These are phyloP conservation scores for Setaria viridis DNA, from an alignment of 202 grass and related monocot species.

Conservation along the genomic window DNA sequence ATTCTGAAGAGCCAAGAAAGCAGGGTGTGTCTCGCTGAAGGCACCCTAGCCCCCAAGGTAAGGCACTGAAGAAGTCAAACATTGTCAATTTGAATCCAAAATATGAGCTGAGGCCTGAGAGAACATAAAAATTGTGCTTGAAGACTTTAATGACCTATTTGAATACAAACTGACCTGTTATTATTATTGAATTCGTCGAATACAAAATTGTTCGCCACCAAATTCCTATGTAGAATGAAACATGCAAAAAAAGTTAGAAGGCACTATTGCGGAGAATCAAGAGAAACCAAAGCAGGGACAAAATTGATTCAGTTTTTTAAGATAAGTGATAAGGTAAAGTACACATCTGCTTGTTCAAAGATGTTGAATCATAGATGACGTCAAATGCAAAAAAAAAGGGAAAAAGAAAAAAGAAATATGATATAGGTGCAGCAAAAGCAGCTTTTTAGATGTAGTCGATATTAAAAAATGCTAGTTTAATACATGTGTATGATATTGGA, in stretches of 20 bases:
- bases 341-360: neutral
- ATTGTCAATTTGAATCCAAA: too few relatives aligned
- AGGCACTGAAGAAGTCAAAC: too few relatives aligned
- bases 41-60: too few relatives aligned
- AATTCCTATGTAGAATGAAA: constrained; percentile 58
- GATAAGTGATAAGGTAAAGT: neutral
- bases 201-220: constrained; percentile 43
- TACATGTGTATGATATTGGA: constrained; percentile 5
- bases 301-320: constrained; percentile 17
- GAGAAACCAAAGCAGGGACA: neutral
- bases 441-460: constrained; percentile 8
- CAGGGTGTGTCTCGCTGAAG: too few relatives aligned
- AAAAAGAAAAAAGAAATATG: neutral
- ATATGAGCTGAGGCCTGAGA: too few relatives aligned
- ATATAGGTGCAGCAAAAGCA: neutral
- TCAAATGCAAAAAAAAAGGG: too few relatives aligned
- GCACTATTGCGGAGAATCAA: neutral
- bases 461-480: neutral
- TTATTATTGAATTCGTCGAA: too few relatives aligned
- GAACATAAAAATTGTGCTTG: too few relatives aligned
- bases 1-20: too few relatives aligned
- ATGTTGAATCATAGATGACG: too few relatives aligned
- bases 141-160: too few relatives aligned
- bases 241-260: neutral
- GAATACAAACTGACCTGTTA: too few relatives aligned